Evolutionary conservation across 2,329 filamentous ascomycete genomes (phyloP), one percentile per base, ranked within the genome.

Genomic region (Gremmenia infestans): DNA sequence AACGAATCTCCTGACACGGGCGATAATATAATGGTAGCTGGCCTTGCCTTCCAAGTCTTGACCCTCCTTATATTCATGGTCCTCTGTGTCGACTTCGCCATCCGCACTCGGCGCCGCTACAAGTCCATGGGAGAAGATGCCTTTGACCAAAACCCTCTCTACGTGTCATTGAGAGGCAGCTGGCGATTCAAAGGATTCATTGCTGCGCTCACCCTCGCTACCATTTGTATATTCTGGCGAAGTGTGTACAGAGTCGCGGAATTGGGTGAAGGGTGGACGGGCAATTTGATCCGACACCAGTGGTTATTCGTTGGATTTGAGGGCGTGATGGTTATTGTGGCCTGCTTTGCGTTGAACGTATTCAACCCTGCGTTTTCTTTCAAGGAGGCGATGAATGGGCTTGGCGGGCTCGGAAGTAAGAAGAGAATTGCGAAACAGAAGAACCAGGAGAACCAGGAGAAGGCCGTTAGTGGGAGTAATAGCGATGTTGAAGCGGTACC

Each of bases 231-330:
- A 60, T 78, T 84, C 56, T 77, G 80, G 39, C 72, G 82, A 23
- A 80, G 75, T 46, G 76, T 81, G 28, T 86, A 81, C 64, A 75
- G 83, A 51, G 79, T 83, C 22, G 78, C 77, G 0, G 82, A 86
- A 69, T 66, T 86, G 42, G 52, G 36, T 37, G 58, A 65, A 25
- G 61, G 63, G 1, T 90, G 83, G 80, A 70, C 66, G 3, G 63
- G 63, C 4, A 25, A 52, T 50, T 48, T 65, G 28, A 65, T 65
- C 12, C 53, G 37, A 22, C 48, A 58, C 11, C 63, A 65, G 49
- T 60, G 59, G 54, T 36, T 65, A 2, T 65, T 65, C 32, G 59
- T 65, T n/a, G 78, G 61, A 4, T 65, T 65, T 48, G 63, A 65
- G 53, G 63, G 63, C 2, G 63, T 65, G 3, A 64, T 65, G 63